These are phyloP conservation scores for Mycena haematopus DNA, from an alignment of 768 basidiomycete genomes.

Conservation along the genomic window DNA sequence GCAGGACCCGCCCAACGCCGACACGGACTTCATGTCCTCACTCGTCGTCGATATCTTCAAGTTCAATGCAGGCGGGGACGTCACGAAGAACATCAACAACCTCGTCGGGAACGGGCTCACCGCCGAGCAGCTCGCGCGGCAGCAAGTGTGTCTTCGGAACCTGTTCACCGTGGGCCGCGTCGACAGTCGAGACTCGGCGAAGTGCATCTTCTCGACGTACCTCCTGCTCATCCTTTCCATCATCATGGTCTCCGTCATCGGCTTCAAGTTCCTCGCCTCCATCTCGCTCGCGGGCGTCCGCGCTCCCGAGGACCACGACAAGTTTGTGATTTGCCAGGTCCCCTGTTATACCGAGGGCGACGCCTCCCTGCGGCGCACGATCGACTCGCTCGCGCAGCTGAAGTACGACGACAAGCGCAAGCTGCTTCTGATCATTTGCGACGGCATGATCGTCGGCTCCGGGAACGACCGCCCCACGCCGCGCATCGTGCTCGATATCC, in stretches of 20 bases:
- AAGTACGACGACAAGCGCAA: constrained; percentile 99
- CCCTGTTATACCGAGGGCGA: constrained; percentile 99
- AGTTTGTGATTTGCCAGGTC: constrained; percentile 97
- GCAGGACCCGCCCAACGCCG: constrained; percentile 47
- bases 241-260: constrained; percentile 94
- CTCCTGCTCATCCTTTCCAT: constrained; percentile 88
- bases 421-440: constrained; percentile 90
- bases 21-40: constrained; percentile 75
- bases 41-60: constrained; percentile 78
- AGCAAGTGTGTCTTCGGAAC: constrained; percentile 91
- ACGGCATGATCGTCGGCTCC: constrained; percentile 97
- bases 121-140: constrained; percentile 59
- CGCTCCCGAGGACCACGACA: constrained; percentile 94
- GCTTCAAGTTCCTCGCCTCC: constrained; percentile 94
- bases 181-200: constrained; percentile 89
- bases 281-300: constrained; percentile 81
- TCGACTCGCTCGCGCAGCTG: constrained; percentile 92
- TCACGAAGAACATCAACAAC: constrained; percentile 75
- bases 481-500: constrained; percentile 94
- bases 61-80: constrained; percentile 74
- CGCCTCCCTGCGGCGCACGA: constrained; percentile 80
- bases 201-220: constrained; percentile 91
- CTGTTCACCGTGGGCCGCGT: constrained; percentile 91
- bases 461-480: constrained; percentile 97
- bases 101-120: constrained; percentile 62